Evolutionary conservation across 495 filamentous ascomycete species (phyloP).

Genomic region (Sabuloglossum arenarium): DNA sequence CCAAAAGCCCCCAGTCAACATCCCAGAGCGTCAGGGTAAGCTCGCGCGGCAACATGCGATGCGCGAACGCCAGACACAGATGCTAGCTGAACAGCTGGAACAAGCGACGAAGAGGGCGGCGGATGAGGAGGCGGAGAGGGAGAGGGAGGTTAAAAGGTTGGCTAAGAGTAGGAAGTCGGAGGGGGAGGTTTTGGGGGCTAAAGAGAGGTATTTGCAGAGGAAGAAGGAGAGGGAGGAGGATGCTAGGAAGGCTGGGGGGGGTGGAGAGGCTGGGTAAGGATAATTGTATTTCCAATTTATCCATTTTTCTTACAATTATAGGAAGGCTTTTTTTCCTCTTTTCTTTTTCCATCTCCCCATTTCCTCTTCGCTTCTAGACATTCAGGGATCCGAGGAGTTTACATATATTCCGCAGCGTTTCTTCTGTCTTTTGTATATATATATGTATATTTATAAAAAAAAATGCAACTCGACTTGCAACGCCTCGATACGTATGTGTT

Average conservation of each 20-base stretch:
- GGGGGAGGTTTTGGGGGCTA: slow-evolving; percentile 64
- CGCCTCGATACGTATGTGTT: too few relatives aligned
- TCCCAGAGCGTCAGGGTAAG: slow-evolving; percentile 17
- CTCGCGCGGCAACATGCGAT: slow-evolving; percentile 34
- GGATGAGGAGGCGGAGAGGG: slow-evolving; percentile 49
- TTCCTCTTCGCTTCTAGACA: too few relatives aligned
- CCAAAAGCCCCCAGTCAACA: slow-evolving; percentile 30
- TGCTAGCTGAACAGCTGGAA: slow-evolving; percentile 70
- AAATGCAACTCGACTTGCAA: too few relatives aligned
- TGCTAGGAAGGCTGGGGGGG: background rate
- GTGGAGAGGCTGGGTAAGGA: background rate
- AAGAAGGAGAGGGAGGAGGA: slow-evolving; percentile 34
- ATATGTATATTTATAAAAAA: too few relatives aligned
- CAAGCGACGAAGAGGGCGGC: slow-evolving; percentile 53
- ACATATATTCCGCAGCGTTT: too few relatives aligned
- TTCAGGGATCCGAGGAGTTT: too few relatives aligned
- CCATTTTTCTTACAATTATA: too few relatives aligned
- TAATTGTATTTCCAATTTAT: background rate
- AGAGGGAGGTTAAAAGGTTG: slow-evolving; percentile 45
- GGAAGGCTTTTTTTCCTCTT: too few relatives aligned
- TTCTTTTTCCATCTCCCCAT: too few relatives aligned
- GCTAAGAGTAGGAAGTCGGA: slow-evolving; percentile 56
- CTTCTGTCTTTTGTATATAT: too few relatives aligned
- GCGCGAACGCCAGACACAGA: slow-evolving; percentile 63
- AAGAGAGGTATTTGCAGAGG: slow-evolving; percentile 69